A percentile compares a stretch with the other conserved stretches of the same genome.
These are phyloP conservation scores for Cryphonectria japonica DNA, from an alignment of 2,329 filamentous ascomycete genomes.

Conservation along the genomic window DNA sequence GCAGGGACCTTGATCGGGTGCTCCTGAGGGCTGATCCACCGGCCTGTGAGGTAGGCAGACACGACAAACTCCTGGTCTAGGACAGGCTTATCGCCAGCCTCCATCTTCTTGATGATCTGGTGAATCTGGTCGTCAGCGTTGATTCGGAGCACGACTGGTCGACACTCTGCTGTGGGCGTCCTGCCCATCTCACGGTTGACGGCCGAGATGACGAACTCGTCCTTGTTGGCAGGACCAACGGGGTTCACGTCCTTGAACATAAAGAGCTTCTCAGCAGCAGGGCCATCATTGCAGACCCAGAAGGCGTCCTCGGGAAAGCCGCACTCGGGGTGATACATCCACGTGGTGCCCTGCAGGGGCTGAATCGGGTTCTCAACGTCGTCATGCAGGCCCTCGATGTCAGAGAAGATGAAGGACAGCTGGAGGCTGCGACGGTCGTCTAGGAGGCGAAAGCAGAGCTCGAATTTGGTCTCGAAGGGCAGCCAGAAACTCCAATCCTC, in stretches of 20 bases:
- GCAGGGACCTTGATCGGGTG: conserved; percentile 1
- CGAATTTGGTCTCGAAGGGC: not conserved
- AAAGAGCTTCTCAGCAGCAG: conserved; percentile 29
- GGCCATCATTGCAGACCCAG: conserved; percentile 21
- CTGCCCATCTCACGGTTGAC: conserved; percentile 27
- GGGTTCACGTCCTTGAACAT: conserved; percentile 39
- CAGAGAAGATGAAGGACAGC: conserved; percentile 2
- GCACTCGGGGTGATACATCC: conserved; percentile 32
- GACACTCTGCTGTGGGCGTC: conserved; percentile 14
- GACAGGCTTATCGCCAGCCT: not conserved
- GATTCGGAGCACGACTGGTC: conserved; percentile 24
- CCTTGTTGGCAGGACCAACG: conserved; percentile 31
- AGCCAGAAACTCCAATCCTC: conserved; percentile 21
- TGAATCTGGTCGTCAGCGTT: conserved; percentile 20
- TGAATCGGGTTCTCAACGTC: not conserved
- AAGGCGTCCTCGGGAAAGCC: conserved; percentile 39
- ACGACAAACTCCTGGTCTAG: not conserved
- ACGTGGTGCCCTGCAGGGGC: conserved; percentile 5
- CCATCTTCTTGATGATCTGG: conserved; percentile 8
- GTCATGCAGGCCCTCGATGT: not conserved
- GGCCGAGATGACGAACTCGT: conserved; percentile 38
- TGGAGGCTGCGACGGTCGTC: conserved; percentile 3
- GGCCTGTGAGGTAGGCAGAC: conserved; percentile 17
- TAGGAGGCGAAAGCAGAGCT: not conserved
- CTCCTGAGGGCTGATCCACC: not conserved